These are phyloP conservation scores for Curvularia lunata DNA, from an alignment of 2,329 filamentous ascomycete species.

Conservation along the genomic window DNA sequence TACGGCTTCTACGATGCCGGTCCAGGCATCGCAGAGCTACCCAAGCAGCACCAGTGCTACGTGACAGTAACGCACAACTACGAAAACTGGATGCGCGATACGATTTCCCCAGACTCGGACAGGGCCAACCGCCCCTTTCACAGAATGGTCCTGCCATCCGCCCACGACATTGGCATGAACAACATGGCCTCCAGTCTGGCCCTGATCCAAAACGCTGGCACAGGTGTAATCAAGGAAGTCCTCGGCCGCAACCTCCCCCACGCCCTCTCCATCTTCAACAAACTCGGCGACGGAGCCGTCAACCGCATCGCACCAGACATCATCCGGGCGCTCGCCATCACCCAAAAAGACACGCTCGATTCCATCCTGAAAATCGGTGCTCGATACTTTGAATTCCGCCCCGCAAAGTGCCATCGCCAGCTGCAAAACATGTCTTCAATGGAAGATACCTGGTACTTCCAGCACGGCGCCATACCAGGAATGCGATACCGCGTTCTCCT, in stretches of 20 bases:
- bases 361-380: conserved; percentile 57
- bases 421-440: conserved; percentile 48
- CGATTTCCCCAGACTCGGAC: conserved; percentile 51
- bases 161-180: conserved; percentile 62
- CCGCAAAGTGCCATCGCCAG: conserved; percentile 55
- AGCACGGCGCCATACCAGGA: conserved; percentile 59
- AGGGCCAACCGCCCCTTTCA: conserved; percentile 52
- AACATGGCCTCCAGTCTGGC: conserved; percentile 54
- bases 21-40: conserved; percentile 51
- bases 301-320: conserved; percentile 50
- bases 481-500: conserved; percentile 57
- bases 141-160: conserved; percentile 54
- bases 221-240: conserved; percentile 41
- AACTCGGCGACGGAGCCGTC: conserved; percentile 35
- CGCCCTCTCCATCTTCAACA: conserved; percentile 37
- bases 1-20: conserved; percentile 61
- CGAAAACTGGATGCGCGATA: conserved; percentile 53
- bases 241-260: conserved; percentile 34
- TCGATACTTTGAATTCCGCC: conserved; percentile 61
- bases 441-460: conserved; percentile 58
- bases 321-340: conserved; percentile 58
- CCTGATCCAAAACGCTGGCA: conserved; percentile 49
- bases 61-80: conserved; percentile 55
- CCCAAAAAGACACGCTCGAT: conserved; percentile 57
- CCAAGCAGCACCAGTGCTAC: conserved; percentile 53